Percentiles rank a stretch among this genome's conserved stretches.
phyloP scores from a whole-genome alignment of 1,284 basidiomycete genomes.

The Takashimella tepidaria region DNA sequence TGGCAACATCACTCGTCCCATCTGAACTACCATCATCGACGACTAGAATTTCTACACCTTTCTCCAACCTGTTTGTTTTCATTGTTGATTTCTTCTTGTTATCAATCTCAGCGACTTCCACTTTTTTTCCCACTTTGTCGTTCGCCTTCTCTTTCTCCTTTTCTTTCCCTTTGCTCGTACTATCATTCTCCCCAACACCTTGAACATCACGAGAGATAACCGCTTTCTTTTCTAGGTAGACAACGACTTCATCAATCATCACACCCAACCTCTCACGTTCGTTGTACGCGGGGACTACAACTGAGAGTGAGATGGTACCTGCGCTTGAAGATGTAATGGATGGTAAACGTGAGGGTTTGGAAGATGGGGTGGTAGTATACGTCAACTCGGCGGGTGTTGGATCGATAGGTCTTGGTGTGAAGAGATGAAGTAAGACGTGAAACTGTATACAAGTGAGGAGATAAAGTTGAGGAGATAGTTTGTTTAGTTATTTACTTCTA shows the following conservation, averaged over 20 bases:
- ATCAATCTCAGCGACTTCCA: neutral
- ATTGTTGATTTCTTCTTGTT: no score
- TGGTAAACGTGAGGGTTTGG: slow-evolving; percentile 33
- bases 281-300: slow-evolving; percentile 88
- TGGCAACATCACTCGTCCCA: slow-evolving; percentile 61
- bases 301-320: slow-evolving; percentile 51
- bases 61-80: neutral
- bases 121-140: neutral
- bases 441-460: slow-evolving; percentile 1
- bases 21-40: slow-evolving; percentile 87
- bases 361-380: slow-evolving; percentile 13
- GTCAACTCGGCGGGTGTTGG: slow-evolving; percentile 5
- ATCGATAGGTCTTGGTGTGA: slow-evolving; percentile 11
- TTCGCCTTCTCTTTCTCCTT: neutral
- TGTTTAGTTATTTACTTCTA: no score
- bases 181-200: no score
- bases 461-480: neutral
- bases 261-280: slow-evolving; percentile 69
- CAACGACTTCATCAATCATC: slow-evolving; percentile 67
- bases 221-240: slow-evolving; percentile 6
- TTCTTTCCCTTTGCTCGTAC: neutral
- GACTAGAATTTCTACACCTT: slow-evolving; percentile 63
- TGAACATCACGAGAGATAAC: no score
- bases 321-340: slow-evolving; percentile 44
- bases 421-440: slow-evolving; percentile 14